Evolutionary conservation across 164 flowering plant genomes (phyloP), one percentile per base, ranked within the genome.

Genomic region (Umbellularia californica): DNA sequence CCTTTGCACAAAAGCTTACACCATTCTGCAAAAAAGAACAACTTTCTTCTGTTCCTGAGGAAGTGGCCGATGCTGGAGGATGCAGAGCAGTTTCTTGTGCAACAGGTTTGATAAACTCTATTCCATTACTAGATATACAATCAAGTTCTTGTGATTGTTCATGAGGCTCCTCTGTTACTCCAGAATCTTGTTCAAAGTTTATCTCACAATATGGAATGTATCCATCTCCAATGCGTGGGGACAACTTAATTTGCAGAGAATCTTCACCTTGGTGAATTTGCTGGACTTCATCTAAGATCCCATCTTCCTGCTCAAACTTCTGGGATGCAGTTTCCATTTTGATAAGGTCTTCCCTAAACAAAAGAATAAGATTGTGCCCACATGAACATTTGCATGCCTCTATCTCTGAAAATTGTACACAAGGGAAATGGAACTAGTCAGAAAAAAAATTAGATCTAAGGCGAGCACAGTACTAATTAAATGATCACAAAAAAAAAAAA

Each of bases 251-350:
- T 20, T 77, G 78, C 50, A 83, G 76, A 73, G 86, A 72, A 69
- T 83, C 87, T 74, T 83, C 85, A 68, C 80, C 83, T 70, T 62
- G 78, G 66, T 81, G 81, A 77, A 87, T 85, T 79, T 86, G 78
- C 70, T 81, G 81, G 77, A 87, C 86, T 79, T 86, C 90, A 60
- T 76, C 77, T 25, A 82, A 58, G 71, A 87, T 71, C 68, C 76
- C 81, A 30, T 75, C 82, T 70, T 92, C 94, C 83, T 81, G 83
- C 88, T 95, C 98, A 89, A 93, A 93, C 73, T 78, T 84, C 83
- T 77, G 88, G n/a, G 95, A 94, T 28, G 85, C 91, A 77, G 85
- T 81, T 85, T 95, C 98, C 93, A 95, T 80, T 73, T 88, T 90
- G 19, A 65, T 52, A 20, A 95, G 78, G 82, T 88, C 87, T 63